Evolutionary conservation across 1,284 basidiomycete species (phyloP).

Genomic region (Leucoagaricus sp.): DNA sequence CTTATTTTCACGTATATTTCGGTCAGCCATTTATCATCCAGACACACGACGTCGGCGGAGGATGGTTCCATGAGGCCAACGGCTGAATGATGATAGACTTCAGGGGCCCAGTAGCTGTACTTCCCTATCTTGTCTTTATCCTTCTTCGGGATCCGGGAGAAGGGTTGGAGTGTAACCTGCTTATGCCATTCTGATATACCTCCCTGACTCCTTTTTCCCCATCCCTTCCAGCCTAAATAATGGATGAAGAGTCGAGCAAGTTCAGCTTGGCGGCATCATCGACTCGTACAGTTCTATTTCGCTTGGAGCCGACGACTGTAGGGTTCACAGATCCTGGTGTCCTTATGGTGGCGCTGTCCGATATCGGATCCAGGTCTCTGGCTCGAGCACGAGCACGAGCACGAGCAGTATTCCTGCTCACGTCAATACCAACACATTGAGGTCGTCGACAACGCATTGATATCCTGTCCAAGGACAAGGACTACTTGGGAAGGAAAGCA

Average conservation of each 20-base stretch:
- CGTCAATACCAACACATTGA: neutral
- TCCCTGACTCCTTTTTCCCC: neutral
- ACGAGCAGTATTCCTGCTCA: neutral
- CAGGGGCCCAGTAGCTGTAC: neutral
- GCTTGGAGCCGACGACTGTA: neutral
- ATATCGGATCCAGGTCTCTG: neutral
- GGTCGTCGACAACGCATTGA: neutral
- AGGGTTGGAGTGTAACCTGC: neutral
- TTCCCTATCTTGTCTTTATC: neutral
- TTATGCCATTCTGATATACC: neutral
- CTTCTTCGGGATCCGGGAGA: slow-evolving; percentile 13
- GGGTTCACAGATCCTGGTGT: neutral
- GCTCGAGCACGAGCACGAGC: no score
- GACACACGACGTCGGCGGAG: neutral
- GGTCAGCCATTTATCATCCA: neutral
- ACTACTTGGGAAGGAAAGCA: no score
- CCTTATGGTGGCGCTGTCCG: neutral
- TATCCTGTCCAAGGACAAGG: no score
- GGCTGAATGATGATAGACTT: slow-evolving; percentile 13
- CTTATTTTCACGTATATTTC: no score
- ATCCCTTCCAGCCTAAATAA: no score
- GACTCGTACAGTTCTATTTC: neutral
- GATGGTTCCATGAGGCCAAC: slow-evolving; percentile 3
- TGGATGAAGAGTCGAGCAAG: neutral
- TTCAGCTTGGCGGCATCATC: neutral